Conservation (phyloP, 1,139 yeast genomes). For the Yamadazyma triangularis region DNA sequence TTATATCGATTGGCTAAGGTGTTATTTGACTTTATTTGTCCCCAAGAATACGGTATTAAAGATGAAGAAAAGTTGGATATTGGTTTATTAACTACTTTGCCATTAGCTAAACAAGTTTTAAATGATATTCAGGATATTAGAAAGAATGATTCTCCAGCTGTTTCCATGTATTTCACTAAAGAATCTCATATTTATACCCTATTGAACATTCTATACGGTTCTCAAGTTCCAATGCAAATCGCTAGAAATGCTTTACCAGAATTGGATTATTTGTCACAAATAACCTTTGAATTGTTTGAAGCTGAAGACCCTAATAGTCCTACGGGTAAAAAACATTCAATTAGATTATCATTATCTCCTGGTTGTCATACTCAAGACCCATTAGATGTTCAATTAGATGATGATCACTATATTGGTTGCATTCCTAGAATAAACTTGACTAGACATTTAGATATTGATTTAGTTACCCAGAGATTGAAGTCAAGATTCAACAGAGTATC, state of each 20-base stretch:
- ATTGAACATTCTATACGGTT: slow-evolving; percentile 84
- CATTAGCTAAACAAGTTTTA: slow-evolving; percentile 84
- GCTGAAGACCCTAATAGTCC: slow-evolving; percentile 55
- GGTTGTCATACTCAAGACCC: slow-evolving; percentile 99
- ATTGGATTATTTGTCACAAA: slow-evolving; percentile 91
- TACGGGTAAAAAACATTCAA: slow-evolving; percentile 77
- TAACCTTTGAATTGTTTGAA: slow-evolving; percentile 90
- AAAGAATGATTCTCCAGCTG: slow-evolving; percentile 72
- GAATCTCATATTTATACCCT: slow-evolving; percentile 96
- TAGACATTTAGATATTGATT: slow-evolving; percentile 87
- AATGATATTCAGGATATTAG: slow-evolving; percentile 78
- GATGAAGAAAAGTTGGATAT: slow-evolving; percentile 94
- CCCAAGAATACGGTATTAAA: slow-evolving; percentile 97
- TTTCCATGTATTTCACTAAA: slow-evolving; percentile 89
- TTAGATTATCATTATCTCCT: slow-evolving; percentile 85
- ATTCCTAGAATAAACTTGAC: slow-evolving; percentile 88
- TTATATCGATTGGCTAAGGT: slow-evolving; percentile 88
- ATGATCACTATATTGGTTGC: slow-evolving; percentile 94
- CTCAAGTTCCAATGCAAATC: slow-evolving; percentile 91
- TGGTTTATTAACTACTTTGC: slow-evolving; percentile 90
- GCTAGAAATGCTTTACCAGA: slow-evolving; percentile 96
- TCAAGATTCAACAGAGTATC: slow-evolving; percentile 83
- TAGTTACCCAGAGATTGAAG: slow-evolving; percentile 77
- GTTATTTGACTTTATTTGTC: slow-evolving; percentile 93
- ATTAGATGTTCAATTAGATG: slow-evolving; percentile 91